phyloP scores from a whole-genome alignment of 139 green algal species.

The Zygnema circumcarinatum region DNA sequence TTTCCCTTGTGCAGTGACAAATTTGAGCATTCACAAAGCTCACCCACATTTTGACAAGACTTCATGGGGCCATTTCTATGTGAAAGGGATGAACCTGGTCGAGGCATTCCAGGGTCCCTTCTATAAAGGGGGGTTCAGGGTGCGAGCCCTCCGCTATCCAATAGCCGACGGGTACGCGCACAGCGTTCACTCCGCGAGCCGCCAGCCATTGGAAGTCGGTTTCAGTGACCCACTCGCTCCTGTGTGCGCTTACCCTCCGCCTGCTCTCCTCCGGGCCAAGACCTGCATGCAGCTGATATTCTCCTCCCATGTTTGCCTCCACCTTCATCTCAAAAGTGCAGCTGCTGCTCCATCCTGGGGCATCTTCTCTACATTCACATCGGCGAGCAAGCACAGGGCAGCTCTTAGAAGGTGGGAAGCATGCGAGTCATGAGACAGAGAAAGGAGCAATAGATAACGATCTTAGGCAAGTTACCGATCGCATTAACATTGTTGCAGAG shows the following conservation, averaged over 20 bases:
- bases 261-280: background rate
- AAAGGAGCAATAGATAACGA: background rate
- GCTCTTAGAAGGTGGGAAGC: background rate
- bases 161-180: conserved; percentile 21
- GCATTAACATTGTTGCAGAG: background rate
- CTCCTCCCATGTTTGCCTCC: conserved; percentile 24
- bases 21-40: too few relatives aligned
- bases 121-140: conserved; percentile 13
- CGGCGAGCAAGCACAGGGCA: background rate
- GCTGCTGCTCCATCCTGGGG: conserved; percentile 27
- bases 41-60: too few relatives aligned
- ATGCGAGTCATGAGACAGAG: background rate
- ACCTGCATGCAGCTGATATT: conserved; percentile 18
- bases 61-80: too few relatives aligned
- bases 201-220: conserved; percentile 24
- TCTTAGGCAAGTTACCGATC: background rate
- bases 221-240: background rate
- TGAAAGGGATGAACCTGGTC: too few relatives aligned
- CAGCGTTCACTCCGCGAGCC: conserved; percentile 21
- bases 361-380: conserved; percentile 36
- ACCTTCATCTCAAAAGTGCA: conserved; percentile 28
- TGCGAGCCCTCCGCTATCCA: conserved; percentile 11
- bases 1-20: too few relatives aligned
- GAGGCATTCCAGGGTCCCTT: background rate
- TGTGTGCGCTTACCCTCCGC: conserved; percentile 11